Evolutionary conservation across 2,329 filamentous ascomycete species (phyloP).

Genomic region (Arthrobotrys megalospora): DNA sequence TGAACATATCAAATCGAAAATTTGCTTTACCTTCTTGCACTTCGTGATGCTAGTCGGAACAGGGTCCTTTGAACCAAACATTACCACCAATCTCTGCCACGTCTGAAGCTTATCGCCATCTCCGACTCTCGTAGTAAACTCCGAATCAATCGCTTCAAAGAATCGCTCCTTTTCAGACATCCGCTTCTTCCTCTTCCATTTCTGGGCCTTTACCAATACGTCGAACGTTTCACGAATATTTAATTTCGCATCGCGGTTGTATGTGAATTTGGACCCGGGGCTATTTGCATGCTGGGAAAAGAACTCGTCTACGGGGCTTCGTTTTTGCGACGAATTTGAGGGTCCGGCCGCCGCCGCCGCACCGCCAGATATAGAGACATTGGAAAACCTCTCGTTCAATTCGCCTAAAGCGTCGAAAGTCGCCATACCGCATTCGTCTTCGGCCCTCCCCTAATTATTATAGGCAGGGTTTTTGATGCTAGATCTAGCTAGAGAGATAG

Average conservation of each 20-base stretch:
- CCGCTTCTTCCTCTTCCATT: not conserved
- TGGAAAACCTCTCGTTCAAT: conserved; percentile 1
- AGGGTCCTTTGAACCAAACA: not conserved
- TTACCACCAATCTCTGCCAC: conserved; percentile 27
- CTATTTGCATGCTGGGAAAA: conserved; percentile 15
- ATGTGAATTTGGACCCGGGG: conserved; percentile 18
- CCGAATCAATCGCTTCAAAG: conserved; percentile 25
- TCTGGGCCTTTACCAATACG: not conserved
- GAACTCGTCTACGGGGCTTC: conserved; percentile 19
- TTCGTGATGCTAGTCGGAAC: conserved; percentile 9
- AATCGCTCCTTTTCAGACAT: conserved; percentile 14
- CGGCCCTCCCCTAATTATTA: not conserved
- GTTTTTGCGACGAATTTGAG: not conserved
- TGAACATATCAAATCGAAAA: not conserved
- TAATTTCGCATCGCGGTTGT: conserved; percentile 2
- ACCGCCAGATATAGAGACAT: not conserved
- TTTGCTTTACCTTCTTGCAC: conserved; percentile 28
- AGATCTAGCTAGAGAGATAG: not conserved
- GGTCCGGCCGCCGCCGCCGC: not conserved
- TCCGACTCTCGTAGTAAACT: conserved; percentile 23
- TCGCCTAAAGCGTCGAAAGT: not conserved
- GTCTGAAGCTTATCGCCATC: conserved; percentile 7
- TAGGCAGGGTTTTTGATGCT: not conserved
- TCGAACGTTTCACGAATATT: conserved; percentile 27
- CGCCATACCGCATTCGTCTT: not conserved